Percentiles rank a stretch among this genome's conserved stretches.
Conservation (phyloP, 257 asterid genomes). For the Petunia secreta region DNA sequence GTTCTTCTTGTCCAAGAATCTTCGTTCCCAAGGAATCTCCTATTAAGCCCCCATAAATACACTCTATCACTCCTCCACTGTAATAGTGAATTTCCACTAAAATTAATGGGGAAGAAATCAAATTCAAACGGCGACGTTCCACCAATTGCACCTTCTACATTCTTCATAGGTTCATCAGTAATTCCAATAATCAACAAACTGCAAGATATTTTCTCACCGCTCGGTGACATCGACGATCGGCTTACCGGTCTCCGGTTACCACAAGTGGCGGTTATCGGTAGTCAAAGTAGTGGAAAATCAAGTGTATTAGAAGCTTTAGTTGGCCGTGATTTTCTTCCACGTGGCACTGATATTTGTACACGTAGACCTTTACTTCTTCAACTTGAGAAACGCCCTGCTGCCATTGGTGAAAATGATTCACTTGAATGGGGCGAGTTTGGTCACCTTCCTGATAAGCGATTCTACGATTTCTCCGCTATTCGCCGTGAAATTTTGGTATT, state of each 20-base stretch:
- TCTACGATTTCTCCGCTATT: slow-evolving; percentile 69
- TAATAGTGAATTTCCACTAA: not conserved
- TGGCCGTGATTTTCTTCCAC: slow-evolving; percentile 95
- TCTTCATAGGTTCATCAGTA: slow-evolving; percentile 65
- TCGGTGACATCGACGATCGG: slow-evolving; percentile 68
- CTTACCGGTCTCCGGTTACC: slow-evolving; percentile 53
- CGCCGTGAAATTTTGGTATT: slow-evolving; percentile 80
- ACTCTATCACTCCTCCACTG: not conserved
- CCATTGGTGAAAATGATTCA: slow-evolving; percentile 51
- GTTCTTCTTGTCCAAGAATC: not conserved
- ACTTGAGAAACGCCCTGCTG: slow-evolving; percentile 50
- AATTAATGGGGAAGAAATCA: not conserved
- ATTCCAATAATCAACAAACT: slow-evolving; percentile 83
- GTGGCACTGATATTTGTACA: slow-evolving; percentile 88
- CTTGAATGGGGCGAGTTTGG: slow-evolving; percentile 90
- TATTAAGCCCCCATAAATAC: too few relatives aligned
- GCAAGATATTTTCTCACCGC: slow-evolving; percentile 85
- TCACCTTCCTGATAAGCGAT: slow-evolving; percentile 72
- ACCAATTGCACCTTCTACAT: slow-evolving; percentile 34
- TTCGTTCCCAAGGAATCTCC: not conserved
- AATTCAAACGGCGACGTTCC: slow-evolving; percentile 12
- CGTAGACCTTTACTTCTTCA: slow-evolving; percentile 90
- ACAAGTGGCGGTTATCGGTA: slow-evolving; percentile 95
- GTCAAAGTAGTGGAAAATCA: slow-evolving; percentile 99
- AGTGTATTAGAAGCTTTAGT: slow-evolving; percentile 96